Conservation (phyloP, 2,329 filamentous ascomycete species). For the Acephala macrosclerotiorum region DNA sequence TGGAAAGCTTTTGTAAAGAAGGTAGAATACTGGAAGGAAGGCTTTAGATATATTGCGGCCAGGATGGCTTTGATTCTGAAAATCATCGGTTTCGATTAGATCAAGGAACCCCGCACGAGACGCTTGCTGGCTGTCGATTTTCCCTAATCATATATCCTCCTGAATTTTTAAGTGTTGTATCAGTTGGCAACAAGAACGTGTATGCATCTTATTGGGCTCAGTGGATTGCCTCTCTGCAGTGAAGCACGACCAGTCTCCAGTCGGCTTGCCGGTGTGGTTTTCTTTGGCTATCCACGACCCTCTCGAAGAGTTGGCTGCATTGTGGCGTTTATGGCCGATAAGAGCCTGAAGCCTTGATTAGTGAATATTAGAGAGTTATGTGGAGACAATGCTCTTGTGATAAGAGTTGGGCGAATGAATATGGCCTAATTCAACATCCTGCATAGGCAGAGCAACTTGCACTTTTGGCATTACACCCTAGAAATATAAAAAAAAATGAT, state of each 20-base stretch:
- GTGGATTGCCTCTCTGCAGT: neutral
- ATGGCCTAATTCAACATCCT: neutral
- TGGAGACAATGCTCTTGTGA: neutral
- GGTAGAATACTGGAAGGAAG: neutral
- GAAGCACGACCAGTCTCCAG: neutral
- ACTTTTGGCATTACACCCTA: neutral
- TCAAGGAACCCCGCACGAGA: neutral
- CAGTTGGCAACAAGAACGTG: neutral
- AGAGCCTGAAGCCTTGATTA: too few species aligned
- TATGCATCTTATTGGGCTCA: conserved; percentile 1
- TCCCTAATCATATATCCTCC: neutral
- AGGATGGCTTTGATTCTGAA: neutral
- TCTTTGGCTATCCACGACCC: neutral
- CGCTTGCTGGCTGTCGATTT: neutral
- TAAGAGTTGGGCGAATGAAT: neutral
- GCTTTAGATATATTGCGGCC: neutral
- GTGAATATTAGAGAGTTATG: neutral
- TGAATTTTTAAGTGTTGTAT: neutral
- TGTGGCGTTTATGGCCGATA: neutral
- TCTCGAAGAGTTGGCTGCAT: neutral
- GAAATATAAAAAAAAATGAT: neutral
- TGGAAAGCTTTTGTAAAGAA: neutral
- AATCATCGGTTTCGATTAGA: neutral
- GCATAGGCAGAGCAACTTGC: neutral
- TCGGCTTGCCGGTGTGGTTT: neutral